Base-by-base conservation (phyloP, 805 yeast genomes). In the Saturnispora sekii region DNA sequence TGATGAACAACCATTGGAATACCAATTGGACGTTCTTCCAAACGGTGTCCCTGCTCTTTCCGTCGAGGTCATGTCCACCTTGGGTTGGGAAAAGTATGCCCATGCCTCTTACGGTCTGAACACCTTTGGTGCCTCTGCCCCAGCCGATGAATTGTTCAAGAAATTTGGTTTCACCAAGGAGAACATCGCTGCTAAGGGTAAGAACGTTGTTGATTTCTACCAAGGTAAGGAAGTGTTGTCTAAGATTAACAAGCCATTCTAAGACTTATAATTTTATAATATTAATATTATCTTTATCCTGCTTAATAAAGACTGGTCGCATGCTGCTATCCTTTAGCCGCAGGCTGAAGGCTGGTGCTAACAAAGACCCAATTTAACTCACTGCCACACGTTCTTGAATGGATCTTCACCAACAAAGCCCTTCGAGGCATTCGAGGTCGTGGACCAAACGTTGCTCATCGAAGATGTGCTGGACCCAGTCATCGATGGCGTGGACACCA, bases 81-180 rank as follows among this genome's bases (percentile, higher is more conserved):
- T 76, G 58, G 96, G 96, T 48, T 93, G 98, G 98, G 73, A 81
- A 59, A 84, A 81, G 69, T 93, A 88, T 74, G 78, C 97, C 48
- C 98, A 93, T 72, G 94, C 84, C 74, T 95, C 88, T 68, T 86
- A 90, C 60, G 96, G 97, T 70, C 74, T 93, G 62, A 79, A 87
- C 78, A 79, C 86, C 72, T 93, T 93, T 64, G 98, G 98, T 77
- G 93, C 89, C 51, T 88, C 97, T 49, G 98, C 95, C 65, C 84
- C 85, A 66, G 93, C 82, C 62, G 67, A 69, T 48, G 86, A 84
- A 52, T 76, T 90, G 51, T 93, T 80, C 81, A 77, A 85, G 68
- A 70, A 61, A 72, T 85, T 90, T 58, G 96, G 77, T 55, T 93
- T 93, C 75, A 88, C 95, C 46, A 82, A 90, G 51, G 96, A 86